Base-by-base conservation (phyloP, 1,139 yeast species). In the Debaryomyces sp. region DNA sequence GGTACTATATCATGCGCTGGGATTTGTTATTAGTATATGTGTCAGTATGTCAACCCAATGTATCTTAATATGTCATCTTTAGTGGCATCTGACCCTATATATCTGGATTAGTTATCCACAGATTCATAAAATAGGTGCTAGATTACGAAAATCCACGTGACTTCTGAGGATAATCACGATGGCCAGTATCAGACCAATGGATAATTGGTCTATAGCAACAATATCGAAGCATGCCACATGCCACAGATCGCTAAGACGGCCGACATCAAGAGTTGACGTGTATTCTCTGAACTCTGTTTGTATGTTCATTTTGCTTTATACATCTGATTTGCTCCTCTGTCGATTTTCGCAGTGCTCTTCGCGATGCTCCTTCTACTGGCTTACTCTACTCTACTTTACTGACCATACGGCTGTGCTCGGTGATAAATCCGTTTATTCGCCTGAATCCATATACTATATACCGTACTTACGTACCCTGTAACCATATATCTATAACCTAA, bases 141-240 rank as follows among this genome's bases (percentile, higher is more conserved):
- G 26, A 41, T 41, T 18, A 41, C 43, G 43, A 41, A 41, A 41
- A 30, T 6, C 8, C 43, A 41, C 43, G 43, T 41, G 43, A 41
- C 36, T 18, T 3, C 3, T 6, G 7, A n/a, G n/a, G 24, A 21
- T 21, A 35, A 35, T 12, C 38, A 32, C 35, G 17, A 7, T 12
- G 6, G 21, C 21, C 2, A 5, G 30, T 6, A 15, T 18, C 12
- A 32, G 21, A 30, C 18, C 21, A 13, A 15, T 21, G 10, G 34
- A 13, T n/a, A 15, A 30, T 13, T 15, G 13, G 12, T 12, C n/a
- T 2, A 27, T 12, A 27, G 30, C 30, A 27, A 27, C 30, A 5
- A 6, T 27, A n/a, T 12, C 4, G 30, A 12, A 27, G 30, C 6
- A n/a, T 27, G 30, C 30, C 30, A 27, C 30, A 27, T 27, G 30